Conservation (phyloP, 192 early-diverging fungal genomes). For the Geosiphon pyriformis region DNA sequence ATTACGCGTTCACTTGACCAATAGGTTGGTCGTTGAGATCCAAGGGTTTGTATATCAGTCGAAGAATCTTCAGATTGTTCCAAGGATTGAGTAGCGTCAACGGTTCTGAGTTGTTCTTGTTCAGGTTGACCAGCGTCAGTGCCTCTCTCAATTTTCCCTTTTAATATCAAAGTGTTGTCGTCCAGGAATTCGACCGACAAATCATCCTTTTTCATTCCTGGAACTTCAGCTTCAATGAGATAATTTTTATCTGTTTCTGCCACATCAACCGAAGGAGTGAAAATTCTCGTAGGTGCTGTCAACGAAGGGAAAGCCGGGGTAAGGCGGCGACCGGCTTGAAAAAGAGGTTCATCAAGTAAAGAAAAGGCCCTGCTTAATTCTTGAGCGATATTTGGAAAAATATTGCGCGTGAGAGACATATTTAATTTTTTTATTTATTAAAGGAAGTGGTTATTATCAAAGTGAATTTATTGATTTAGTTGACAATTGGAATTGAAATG, state of each 20-base stretch:
- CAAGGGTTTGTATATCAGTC: neutral
- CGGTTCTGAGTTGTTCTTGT: neutral
- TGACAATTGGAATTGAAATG: too few relatives aligned
- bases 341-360: slow-evolving; percentile 31
- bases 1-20: slow-evolving; percentile 23
- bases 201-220: slow-evolving; percentile 35
- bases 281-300: neutral
- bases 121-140: neutral
- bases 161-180: slow-evolving; percentile 29
- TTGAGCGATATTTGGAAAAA: slow-evolving; percentile 28
- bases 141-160: slow-evolving; percentile 28
- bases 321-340: slow-evolving; percentile 21
- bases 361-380: slow-evolving; percentile 30
- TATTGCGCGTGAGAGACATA: slow-evolving; percentile 6
- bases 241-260: slow-evolving; percentile 29
- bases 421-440: neutral
- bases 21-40: neutral
- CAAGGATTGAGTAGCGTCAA: slow-evolving; percentile 4
- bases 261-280: slow-evolving; percentile 31
- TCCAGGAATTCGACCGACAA: slow-evolving; percentile 31
- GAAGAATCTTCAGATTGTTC: neutral
- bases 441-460: too few relatives aligned
- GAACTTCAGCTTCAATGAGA: slow-evolving; percentile 37
- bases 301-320: slow-evolving; percentile 12
- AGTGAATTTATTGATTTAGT: too few relatives aligned